These are phyloP conservation scores for Hymenochaete sp. DNA, from an alignment of 1,284 basidiomycete species.

Conservation along the genomic window DNA sequence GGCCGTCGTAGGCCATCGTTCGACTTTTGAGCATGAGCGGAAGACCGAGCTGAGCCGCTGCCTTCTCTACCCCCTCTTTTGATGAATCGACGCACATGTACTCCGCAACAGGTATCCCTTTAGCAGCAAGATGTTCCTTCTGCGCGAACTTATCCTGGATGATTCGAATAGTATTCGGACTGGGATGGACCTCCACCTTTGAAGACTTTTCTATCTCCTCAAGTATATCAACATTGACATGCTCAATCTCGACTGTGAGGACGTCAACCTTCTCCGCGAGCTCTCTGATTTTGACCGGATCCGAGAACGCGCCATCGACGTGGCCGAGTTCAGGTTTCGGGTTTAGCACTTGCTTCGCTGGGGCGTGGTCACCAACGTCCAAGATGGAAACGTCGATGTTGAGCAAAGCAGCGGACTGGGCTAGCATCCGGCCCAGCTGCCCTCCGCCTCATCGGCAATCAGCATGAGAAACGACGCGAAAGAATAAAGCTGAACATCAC, in stretches of 20 bases:
- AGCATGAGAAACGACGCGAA: not conserved
- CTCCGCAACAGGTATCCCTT: conserved; percentile 65
- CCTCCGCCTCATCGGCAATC: conserved; percentile 68
- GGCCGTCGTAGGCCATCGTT: conserved; percentile 92
- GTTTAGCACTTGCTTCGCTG: conserved; percentile 85
- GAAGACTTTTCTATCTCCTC: conserved; percentile 51
- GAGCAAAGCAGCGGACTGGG: conserved; percentile 82
- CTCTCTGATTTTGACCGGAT: conserved; percentile 71
- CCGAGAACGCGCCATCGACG: conserved; percentile 85
- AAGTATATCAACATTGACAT: conserved; percentile 80
- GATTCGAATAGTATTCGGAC: conserved; percentile 73
- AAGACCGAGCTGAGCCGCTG: conserved; percentile 58
- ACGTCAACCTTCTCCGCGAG: conserved; percentile 81
- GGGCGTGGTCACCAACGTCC: conserved; percentile 71
- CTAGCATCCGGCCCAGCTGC: conserved; percentile 97
- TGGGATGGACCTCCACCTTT: conserved; percentile 72
- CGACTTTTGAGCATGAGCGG: conserved; percentile 96
- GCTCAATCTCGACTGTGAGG: conserved; percentile 96
- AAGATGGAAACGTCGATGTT: conserved; percentile 86
- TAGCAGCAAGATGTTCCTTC: conserved; percentile 66
- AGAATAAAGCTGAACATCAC: not conserved
- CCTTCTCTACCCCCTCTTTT: conserved; percentile 46
- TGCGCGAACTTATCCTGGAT: conserved; percentile 97
- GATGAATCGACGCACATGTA: conserved; percentile 57
- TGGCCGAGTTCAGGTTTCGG: conserved; percentile 51